Base-by-base conservation (phyloP, 106 monocot species). In the Vanilla planifolia region DNA sequence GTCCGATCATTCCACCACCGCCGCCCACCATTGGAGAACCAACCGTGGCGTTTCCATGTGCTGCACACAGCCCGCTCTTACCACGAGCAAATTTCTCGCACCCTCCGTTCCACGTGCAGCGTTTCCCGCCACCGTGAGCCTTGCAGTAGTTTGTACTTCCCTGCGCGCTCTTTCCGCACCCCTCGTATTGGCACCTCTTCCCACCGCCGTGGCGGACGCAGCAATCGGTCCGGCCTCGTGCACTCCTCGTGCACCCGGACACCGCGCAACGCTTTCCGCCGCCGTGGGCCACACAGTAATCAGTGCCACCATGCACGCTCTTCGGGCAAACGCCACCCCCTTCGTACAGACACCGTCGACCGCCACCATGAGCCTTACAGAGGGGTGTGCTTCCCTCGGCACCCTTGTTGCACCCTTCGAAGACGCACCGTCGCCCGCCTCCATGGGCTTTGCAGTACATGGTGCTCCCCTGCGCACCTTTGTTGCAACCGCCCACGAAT, bases 101-200 rank as follows among this genome's bases (percentile, higher is more conserved):
- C 1, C 84, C 86, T 34, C 48, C 61, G 0, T 43, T 30, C 79
- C 79, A 91, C 4, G 63, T 58, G 36, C 96, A 96, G 22, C 87
- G 50, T 55, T 91, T 96, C 1, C 96, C 96, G 1, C 96, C 96
- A 8, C 96, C 96, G 34, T 96, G 96, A 0, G 90, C 96, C 79
- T 96, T 96, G 87, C 96, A 96, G 66, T 77, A 91, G n/a, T 96
- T 78, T 0, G 96, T 96, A 74, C 91, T 96, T 15, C 96, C 96
- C 66, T 96, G 96, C 2, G 96, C 96, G 28, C 90, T 91, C 79
- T 96, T 96, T 11, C 61, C 74, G 6, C 96, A 96, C 1, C 74
- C 81, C 20, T 84, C 72, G 16, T 64, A 61, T 52, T 51, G 71
- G 81, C 96, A 96, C 46, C 96, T 72, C 69, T 91, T 96, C 15